Evolutionary conservation across 225 moss, liverwort and hornwort species (phyloP).

Genomic region (Straminergon stramineum): DNA sequence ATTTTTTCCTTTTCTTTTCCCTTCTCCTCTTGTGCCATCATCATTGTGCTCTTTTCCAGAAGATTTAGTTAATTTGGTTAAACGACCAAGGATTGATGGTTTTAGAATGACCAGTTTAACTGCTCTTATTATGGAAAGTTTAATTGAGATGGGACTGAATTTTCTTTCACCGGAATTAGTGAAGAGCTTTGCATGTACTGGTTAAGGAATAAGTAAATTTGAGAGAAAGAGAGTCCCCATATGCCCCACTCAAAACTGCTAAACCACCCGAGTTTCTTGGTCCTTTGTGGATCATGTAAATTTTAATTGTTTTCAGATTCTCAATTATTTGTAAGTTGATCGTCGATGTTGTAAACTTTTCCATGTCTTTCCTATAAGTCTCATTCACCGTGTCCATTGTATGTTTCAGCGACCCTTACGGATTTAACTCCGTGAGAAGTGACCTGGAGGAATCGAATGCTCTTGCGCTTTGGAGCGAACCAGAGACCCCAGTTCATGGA

Average conservation of each 20-base stretch:
- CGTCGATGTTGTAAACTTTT: background rate
- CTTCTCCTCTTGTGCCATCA: background rate
- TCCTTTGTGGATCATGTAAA: background rate
- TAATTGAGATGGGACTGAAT: background rate
- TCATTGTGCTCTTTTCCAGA: background rate
- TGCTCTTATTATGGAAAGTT: too few relatives aligned
- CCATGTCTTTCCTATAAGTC: background rate
- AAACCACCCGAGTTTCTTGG: background rate
- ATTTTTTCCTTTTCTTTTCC: too few relatives aligned
- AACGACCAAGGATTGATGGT: background rate
- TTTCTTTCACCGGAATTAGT: background rate
- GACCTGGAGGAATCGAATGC: conserved; percentile 5
- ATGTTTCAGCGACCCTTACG: conserved; percentile 15
- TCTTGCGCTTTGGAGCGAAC: background rate
- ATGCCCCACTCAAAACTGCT: background rate
- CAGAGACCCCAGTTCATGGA: conserved; percentile 14
- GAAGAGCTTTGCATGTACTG: background rate
- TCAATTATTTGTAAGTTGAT: background rate
- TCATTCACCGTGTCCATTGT: background rate
- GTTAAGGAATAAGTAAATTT: background rate
- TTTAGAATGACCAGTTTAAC: background rate
- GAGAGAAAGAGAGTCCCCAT: background rate
- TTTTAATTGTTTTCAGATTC: background rate
- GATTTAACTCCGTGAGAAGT: background rate
- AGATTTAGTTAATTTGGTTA: background rate